Evolutionary conservation across 2,329 filamentous ascomycete genomes (phyloP).

Genomic region (Alternaria alternata): DNA sequence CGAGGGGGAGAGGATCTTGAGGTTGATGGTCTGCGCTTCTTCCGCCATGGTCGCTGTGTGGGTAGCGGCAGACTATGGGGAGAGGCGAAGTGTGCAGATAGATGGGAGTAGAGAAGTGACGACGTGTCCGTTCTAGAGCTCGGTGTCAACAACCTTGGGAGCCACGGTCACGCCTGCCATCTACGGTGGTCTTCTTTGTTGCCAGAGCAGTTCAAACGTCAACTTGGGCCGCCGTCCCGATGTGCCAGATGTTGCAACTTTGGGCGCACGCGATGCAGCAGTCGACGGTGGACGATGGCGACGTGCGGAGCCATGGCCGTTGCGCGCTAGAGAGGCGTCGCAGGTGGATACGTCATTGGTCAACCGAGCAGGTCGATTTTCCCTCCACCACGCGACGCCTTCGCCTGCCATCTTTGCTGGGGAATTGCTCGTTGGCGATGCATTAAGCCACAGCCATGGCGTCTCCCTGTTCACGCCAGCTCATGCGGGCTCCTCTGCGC

Average conservation of each 20-base stretch:
- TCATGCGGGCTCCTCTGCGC: constrained; percentile 31
- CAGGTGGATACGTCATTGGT: constrained; percentile 39
- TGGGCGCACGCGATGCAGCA: constrained; percentile 9
- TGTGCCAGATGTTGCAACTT: background rate
- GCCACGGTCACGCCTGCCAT: constrained; percentile 15
- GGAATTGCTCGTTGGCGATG: constrained; percentile 9
- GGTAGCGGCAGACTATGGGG: constrained; percentile 8
- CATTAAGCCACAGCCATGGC: constrained; percentile 39
- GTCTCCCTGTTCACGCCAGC: constrained; percentile 36
- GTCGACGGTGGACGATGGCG: background rate
- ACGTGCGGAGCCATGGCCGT: constrained; percentile 24
- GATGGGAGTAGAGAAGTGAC: constrained; percentile 6
- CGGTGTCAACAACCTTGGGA: constrained; percentile 25
- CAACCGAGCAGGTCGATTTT: constrained; percentile 24
- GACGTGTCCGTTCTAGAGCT: constrained; percentile 37
- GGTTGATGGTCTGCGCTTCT: constrained; percentile 37
- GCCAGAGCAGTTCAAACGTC: background rate
- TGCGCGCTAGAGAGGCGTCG: constrained; percentile 21
- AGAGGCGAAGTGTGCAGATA: background rate
- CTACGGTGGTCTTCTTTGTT: background rate
- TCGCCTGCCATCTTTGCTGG: constrained; percentile 17
- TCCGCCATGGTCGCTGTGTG: constrained; percentile 36
- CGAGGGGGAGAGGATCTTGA: constrained; percentile 52
- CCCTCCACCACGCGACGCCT: constrained; percentile 24
- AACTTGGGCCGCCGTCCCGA: background rate